Evolutionary conservation across 108 stramenopile genomes (phyloP), one percentile per base, ranked within the genome.

Genomic region (Pinguiococcus pyrenoidosus): DNA sequence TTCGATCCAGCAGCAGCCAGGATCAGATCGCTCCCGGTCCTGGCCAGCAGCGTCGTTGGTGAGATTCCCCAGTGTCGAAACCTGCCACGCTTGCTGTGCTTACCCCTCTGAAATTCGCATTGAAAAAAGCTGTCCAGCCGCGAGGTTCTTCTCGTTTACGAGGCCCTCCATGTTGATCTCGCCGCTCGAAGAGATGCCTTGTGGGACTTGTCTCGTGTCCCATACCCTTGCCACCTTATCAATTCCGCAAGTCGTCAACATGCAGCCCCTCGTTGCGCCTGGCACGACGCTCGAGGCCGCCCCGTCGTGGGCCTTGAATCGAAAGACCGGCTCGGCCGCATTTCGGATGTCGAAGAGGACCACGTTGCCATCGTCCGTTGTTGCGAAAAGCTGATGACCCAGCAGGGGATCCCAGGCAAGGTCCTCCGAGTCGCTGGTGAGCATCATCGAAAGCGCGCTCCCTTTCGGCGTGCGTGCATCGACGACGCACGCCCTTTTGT

Each of bases 201-300:
- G 29, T 12, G 6, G 41, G 0, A 24, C 36, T 18, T 6, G 21
- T 9, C 8, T 4, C 41, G 25, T 6, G 60, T 96, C 88, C 93
- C 93, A 96, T n/a, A 96, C 44, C 25, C 76, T 73, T 36, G 91
- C 87, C 7, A 80, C 83, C 61, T 85, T 85, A 73, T 96, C 88
- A 12, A 74, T 64, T 4, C 84, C 73, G 40, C 77, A 80, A 2
- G 89, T 89, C 23, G 80, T 76, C 54, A 96, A 54, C 74, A 96
- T 73, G 23, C 90, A 90, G 21, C 81, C 76, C 64, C 49, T 71
- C 65, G 64, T 57, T 49, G 80, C 81, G 71, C 85, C 86, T 24
- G 77, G 70, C 9, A 96, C 47, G 56, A 82, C 79, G 54, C 78
- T 80, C 18, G 85, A 72, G 30, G 84, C 87, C 17, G 85, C 83